Percentiles rank a stretch among this genome's conserved stretches.
Conservation (phyloP, 805 yeast genomes). For the Saccharomycopsis sp. region DNA sequence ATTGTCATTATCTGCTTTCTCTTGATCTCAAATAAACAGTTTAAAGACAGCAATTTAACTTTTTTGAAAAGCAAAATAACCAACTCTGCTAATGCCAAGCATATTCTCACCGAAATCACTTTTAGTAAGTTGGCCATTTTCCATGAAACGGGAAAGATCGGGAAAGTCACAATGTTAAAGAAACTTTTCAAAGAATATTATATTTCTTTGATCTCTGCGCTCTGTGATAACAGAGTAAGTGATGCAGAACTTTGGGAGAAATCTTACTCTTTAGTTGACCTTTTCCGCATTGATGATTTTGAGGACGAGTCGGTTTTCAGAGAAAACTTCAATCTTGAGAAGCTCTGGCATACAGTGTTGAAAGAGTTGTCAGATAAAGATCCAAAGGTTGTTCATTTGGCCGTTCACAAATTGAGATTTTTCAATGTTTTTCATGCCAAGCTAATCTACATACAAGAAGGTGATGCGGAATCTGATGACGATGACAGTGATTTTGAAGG, state of each 20-base stretch:
- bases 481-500: too few relatives aligned
- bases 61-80: slow-evolving; percentile 5
- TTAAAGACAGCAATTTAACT: neutral
- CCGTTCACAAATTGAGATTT: slow-evolving; percentile 24
- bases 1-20: neutral
- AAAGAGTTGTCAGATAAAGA: slow-evolving; percentile 20
- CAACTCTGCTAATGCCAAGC: slow-evolving; percentile 6
- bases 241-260: slow-evolving; percentile 15
- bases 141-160: neutral
- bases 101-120: slow-evolving; percentile 10
- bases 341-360: slow-evolving; percentile 21
- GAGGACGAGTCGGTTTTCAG: too few relatives aligned
- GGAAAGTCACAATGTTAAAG: too few relatives aligned
- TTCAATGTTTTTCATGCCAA: too few relatives aligned
- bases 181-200: slow-evolving; percentile 5
- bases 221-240: slow-evolving; percentile 14
- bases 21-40: neutral
- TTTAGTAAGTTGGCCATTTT: slow-evolving; percentile 4
- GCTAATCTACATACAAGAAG: too few relatives aligned
- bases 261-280: slow-evolving; percentile 1
- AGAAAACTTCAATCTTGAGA: slow-evolving; percentile 22
- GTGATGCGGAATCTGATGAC: too few relatives aligned
- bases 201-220: slow-evolving; percentile 9
- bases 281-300: slow-evolving; percentile 14
- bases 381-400: slow-evolving; percentile 22